Evolutionary conservation across 495 filamentous ascomycete genomes (phyloP), one percentile per base, ranked within the genome.

Genomic region (Tuber indicum): DNA sequence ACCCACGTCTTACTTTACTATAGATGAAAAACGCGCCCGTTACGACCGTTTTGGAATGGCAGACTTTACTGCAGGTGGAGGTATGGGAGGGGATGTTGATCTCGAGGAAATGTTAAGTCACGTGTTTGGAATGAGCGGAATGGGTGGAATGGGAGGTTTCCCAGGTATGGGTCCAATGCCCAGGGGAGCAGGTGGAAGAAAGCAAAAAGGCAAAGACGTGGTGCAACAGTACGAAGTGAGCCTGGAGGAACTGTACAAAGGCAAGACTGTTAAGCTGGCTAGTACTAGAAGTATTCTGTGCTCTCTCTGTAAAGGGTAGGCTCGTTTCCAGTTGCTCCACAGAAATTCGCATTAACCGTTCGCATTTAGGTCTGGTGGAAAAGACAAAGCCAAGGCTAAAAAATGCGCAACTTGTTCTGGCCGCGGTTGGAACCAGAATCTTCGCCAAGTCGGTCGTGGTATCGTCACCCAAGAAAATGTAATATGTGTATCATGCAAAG

Each of bases 11-110:
- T 16, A 66, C n/a, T 66, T 66, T 66, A 36, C 17, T 19, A 41
- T 21, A 77, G 76, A 83, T 73, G 90, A 98, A 44, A 98, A 96
- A 84, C 91, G 96, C 78, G 88, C 92, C 39, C 84, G 94, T 72
- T 99, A 99, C 85, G 94, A 99, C 83, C 92, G 90, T 49, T 93
- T 97, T 82, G 96, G 96, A 84, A 97, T 98, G 94, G 86, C 90
- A 39, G 96, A 94, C n/a, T 98, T 98, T 82, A 92, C 97, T 81
- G 85, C 87, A 19, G 84, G 86, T 4, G 85, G 89, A 1, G 90
- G 89, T 32, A 91, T 90, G 87, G 90, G 88, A 45, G 88, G 85
- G 17, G 93, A 89, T 32, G 89, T 92, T 23, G 93, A 98, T 82
- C 86, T 99, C 41, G 93, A 98, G 84, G 95, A 98, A 81, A 90